Conservation (phyloP, 139 green algal genomes). For the Volvox reticuliferus region DNA sequence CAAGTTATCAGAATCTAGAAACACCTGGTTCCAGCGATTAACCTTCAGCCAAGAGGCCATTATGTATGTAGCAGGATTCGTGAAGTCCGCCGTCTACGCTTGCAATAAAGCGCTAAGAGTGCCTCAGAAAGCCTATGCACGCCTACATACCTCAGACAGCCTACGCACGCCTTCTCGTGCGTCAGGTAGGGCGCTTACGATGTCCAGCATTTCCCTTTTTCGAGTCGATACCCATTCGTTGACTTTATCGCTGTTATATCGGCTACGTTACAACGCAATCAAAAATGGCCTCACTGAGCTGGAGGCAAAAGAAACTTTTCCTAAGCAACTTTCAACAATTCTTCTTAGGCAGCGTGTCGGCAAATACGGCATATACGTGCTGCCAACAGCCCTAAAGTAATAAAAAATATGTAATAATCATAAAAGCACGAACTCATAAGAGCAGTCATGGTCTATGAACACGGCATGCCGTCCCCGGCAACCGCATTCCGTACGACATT, state of each 20-base stretch:
- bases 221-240: background rate
- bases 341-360: background rate
- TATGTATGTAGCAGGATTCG: background rate
- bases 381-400: too few species aligned
- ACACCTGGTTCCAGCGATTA: too few species aligned
- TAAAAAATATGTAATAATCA: too few species aligned
- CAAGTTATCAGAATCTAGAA: background rate
- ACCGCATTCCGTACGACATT: too few species aligned
- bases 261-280: background rate
- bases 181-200: background rate
- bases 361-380: too few species aligned
- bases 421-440: too few species aligned
- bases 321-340: background rate
- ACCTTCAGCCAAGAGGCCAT: background rate
- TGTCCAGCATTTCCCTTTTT: slow-evolving; percentile 15
- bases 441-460: too few species aligned
- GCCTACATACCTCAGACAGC: too few species aligned
- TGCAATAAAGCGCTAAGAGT: background rate
- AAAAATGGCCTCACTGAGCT: background rate
- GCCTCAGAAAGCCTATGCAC: slow-evolving; percentile 22
- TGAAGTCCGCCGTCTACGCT: background rate
- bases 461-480: too few species aligned
- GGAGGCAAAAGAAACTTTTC: background rate
- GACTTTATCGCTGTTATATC: background rate
- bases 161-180: slow-evolving; percentile 21